Conservation (phyloP, 1,284 basidiomycete species). For the Ustilago trichophora region DNA sequence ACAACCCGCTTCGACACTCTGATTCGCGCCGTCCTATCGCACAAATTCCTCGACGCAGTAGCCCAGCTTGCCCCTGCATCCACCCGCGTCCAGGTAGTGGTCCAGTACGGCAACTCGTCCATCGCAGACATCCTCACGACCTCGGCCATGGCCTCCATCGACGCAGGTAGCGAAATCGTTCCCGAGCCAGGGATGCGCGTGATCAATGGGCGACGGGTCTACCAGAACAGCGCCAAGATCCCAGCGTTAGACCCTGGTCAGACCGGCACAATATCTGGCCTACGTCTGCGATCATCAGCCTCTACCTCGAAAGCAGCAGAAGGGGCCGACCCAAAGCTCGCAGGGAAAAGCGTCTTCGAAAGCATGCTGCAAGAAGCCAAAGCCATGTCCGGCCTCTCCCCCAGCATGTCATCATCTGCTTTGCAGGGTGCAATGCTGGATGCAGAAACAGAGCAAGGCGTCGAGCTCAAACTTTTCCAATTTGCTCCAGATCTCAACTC, state of each 20-base stretch:
- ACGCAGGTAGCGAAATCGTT: constrained; percentile 35
- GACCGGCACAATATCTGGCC: constrained; percentile 33
- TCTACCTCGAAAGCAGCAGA: too few species aligned
- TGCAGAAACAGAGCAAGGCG: constrained; percentile 15
- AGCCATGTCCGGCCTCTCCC: constrained; percentile 11
- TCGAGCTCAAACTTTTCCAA: constrained; percentile 43
- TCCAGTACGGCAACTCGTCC: constrained; percentile 46
- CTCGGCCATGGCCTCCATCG: constrained; percentile 22
- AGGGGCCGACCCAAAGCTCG: not conserved
- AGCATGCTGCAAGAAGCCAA: constrained; percentile 27
- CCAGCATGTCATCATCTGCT: not conserved
- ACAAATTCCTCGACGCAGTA: constrained; percentile 27
- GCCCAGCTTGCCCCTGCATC: constrained; percentile 20
- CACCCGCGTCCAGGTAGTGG: constrained; percentile 1
- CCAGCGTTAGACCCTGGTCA: constrained; percentile 36
- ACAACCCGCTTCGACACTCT: constrained; percentile 58
- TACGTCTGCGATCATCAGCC: constrained; percentile 33
- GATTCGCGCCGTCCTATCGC: constrained; percentile 36
- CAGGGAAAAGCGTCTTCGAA: constrained; percentile 20
- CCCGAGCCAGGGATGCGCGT: constrained; percentile 43
- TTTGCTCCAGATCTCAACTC: constrained; percentile 42
- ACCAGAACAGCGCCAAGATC: constrained; percentile 21
- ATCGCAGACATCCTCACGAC: constrained; percentile 32
- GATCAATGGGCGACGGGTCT: constrained; percentile 40
- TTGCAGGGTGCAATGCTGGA: constrained; percentile 22